A percentile compares a stretch with the other conserved stretches of the same genome.
These are phyloP conservation scores for Halophytophthora batemanensis DNA, from an alignment of 352 stramenopile species.

Conservation along the genomic window DNA sequence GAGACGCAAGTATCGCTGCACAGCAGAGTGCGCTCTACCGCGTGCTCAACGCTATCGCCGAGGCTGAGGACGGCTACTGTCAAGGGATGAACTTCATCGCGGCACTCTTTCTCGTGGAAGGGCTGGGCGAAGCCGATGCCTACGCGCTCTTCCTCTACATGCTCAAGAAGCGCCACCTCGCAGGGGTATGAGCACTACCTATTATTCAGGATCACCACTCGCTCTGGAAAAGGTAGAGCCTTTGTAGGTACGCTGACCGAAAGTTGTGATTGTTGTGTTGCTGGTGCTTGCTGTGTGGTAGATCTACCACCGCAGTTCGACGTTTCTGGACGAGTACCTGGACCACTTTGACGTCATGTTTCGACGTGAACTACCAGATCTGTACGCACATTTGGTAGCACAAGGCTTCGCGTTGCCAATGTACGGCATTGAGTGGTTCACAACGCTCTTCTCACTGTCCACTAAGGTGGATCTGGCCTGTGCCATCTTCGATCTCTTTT, in stretches of 20 bases:
- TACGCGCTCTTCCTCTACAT: conserved; percentile 84
- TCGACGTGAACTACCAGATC: conserved; percentile 56
- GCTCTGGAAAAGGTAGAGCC: no score
- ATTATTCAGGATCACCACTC: no score
- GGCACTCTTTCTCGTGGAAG: conserved; percentile 81
- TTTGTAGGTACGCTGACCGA: background rate
- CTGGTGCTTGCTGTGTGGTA: conserved; percentile 1
- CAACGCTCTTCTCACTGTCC: conserved; percentile 83
- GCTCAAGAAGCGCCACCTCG: conserved; percentile 75
- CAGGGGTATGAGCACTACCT: conserved; percentile 23
- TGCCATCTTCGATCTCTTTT: conserved; percentile 84
- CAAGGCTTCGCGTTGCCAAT: conserved; percentile 78
- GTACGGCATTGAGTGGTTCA: conserved; percentile 89
- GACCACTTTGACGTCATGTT: conserved; percentile 80
- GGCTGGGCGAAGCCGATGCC: conserved; percentile 70
- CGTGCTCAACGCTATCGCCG: conserved; percentile 76
- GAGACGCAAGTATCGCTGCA: conserved; percentile 13
- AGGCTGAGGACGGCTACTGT: conserved; percentile 81
- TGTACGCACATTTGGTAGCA: conserved; percentile 53
- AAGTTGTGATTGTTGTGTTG: background rate
- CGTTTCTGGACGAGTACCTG: conserved; percentile 83
- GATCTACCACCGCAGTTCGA: conserved; percentile 82
- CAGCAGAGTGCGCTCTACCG: conserved; percentile 71
- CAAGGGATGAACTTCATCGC: conserved; percentile 91
- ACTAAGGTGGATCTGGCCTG: conserved; percentile 78